Evolutionary conservation across 345 rosid genomes (phyloP), one percentile per base, ranked within the genome.

Genomic region (Cardamine occulta): DNA sequence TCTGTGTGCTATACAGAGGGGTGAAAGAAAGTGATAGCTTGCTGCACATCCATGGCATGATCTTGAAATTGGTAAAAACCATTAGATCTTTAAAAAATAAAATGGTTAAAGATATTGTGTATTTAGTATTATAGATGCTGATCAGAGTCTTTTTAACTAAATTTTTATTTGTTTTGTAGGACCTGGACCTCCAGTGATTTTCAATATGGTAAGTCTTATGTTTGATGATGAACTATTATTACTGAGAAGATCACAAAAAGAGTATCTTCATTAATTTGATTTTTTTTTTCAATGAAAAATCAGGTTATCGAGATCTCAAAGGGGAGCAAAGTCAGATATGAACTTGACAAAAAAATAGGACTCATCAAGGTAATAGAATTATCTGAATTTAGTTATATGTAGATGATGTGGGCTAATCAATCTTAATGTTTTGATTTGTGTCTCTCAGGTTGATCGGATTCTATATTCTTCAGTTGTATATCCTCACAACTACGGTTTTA

Each of bases 401-500:
- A 39, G 14, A 11, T 40, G n/a, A 40, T 40, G 29, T 60, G 11
- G 31, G 34, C 32, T 47, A 49, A 72, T 49, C 4, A 35, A 76
- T 26, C 70, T 44, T 1, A 71, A 59, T 1, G 2, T 12, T 66
- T 58, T 58, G 45, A 70, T 39, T 44, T 44, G 6, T 57, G 23
- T 48, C 70, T 39, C 63, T 72, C 74, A 96, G 99, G 99, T 96
- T 64, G 99, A 93, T 79, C 80, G 99, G 14, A 52, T 96, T 40
- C 82, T 96, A 49, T 93, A 96, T 80, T 96, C 99, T n/a, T 96
- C 99, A 0, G 96, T 91, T 67, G 99, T 96, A 73, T 96, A 96
- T 71, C 99, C 99, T 71, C 99, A 96, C 80, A 96, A 96, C 85
- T 93, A 96, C 17, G 99, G 99, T 49, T 96, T 96, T 78, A 84